A percentile compares a stretch with the other conserved stretches of the same genome.
Conservation (phyloP, 345 rosid genomes). For the Brassica juncea region DNA sequence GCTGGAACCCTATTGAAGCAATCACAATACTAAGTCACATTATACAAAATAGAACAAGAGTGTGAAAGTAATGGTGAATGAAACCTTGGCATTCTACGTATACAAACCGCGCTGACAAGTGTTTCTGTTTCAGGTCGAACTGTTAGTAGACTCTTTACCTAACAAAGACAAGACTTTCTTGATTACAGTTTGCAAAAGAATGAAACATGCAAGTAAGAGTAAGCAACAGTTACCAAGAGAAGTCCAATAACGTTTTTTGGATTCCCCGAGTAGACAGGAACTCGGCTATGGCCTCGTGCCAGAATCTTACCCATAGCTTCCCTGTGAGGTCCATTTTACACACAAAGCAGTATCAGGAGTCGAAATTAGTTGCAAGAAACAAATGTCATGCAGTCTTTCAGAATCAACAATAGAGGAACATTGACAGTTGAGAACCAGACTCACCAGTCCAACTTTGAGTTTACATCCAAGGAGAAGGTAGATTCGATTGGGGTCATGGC, state of each 20-base stretch:
- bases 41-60: background rate
- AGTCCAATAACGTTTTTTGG: constrained; percentile 91
- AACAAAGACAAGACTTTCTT: constrained; percentile 6
- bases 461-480: constrained; percentile 93
- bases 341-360: constrained; percentile 1
- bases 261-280: constrained; percentile 92
- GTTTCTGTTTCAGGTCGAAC: constrained; percentile 99
- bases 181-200: background rate
- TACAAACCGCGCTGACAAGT: constrained; percentile 93
- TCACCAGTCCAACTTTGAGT: constrained; percentile 97
- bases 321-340: constrained; percentile 50
- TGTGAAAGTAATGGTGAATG: background rate
- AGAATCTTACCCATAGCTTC: constrained; percentile 98
- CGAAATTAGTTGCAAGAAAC: background rate
- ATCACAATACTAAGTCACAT: background rate
- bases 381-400: background rate
- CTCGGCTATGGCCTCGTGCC: constrained; percentile 96
- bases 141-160: constrained; percentile 97
- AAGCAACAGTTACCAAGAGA: constrained; percentile 60
- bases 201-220: constrained; percentile 1
- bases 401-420: background rate
- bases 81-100: constrained; percentile 90
- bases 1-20: constrained; percentile 73
- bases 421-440: constrained; percentile 17
- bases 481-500: constrained; percentile 99